Base-by-base conservation (phyloP, 2,329 filamentous ascomycete species). In the Cytospora piceae region DNA sequence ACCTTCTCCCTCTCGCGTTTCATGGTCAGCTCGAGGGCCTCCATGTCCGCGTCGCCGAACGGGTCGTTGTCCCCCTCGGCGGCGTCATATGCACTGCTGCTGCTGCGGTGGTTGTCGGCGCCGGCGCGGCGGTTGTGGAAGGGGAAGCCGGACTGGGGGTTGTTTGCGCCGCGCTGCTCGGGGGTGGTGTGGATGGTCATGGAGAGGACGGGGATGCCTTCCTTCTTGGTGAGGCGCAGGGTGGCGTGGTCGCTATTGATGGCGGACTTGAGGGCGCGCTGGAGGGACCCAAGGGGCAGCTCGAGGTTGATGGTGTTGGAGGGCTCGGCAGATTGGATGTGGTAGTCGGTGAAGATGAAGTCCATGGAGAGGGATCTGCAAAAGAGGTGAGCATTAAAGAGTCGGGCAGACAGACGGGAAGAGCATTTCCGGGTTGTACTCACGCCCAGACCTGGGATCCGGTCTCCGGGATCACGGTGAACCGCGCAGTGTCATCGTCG, bases 371-470 rank as follows among this genome's bases (percentile, higher is more conserved):
- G 79, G 55, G 84, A 85, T 52, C 85, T 87, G 32, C 20, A 37
- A 4, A 17, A 76, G 3, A 5, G 22, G 42, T n/a, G 53, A 32
- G 55, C 4, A 63, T 46, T 49, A 61, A 8, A 22, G 20, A 34
- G 6, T 2, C 11, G 12, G 32, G 11, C 11, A 34, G 32, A 2
- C 11, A 34, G 32, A 34, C 32, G 12, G 32, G 12, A 12, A 12
- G 31, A 4, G 8, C n/a, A 8, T 31, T 31, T 31, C 4, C 31
- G 20, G 42, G 42, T 22, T 22, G 11, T 49, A 87, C 89, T 75
- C 83, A 94, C 83, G 93, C 92, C 95, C 95, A 99, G 63, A 98
- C 94, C 82, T 98, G 94, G 11, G 93, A 96, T 67, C 95, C 94
- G 73, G 92, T 90, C 75, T 97, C 93, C 0, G 95, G 94, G 68